Conservation (phyloP, 1,139 yeast species). For the Hanseniaspora uvarum region DNA sequence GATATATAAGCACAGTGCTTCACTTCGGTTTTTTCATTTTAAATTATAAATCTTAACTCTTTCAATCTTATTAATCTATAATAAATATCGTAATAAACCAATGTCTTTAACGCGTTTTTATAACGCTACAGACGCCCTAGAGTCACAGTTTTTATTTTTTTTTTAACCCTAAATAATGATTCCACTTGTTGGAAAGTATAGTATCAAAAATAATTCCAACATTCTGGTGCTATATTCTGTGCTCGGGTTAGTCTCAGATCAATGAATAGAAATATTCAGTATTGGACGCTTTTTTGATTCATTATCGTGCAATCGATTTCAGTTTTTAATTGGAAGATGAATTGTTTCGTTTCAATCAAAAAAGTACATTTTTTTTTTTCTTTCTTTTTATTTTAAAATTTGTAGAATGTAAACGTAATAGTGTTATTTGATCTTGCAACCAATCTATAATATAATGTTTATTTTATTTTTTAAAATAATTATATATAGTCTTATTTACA, state of each 20-base stretch:
- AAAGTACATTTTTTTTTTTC: conserved; percentile 17
- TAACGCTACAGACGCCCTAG: conserved; percentile 65
- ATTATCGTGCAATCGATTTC: conserved; percentile 12
- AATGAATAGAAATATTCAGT: conserved; percentile 19
- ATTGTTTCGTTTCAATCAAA: conserved; percentile 18
- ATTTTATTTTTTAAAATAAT: too few species aligned
- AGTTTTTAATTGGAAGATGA: conserved; percentile 10
- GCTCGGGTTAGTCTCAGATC: conserved; percentile 89
- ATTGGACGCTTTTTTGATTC: conserved; percentile 29
- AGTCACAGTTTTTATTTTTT: conserved; percentile 56
- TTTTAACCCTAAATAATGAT: conserved; percentile 32
- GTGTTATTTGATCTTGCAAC: too few species aligned
- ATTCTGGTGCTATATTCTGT: conserved; percentile 41
- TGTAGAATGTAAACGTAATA: neutral
- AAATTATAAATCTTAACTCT: too few species aligned
- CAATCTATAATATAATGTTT: too few species aligned
- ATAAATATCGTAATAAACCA: conserved; percentile 33
- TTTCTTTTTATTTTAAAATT: neutral
- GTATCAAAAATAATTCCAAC: conserved; percentile 19
- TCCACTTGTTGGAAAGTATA: conserved; percentile 26
- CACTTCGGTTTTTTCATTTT: neutral
- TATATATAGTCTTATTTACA: too few species aligned
- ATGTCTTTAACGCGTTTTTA: conserved; percentile 46
- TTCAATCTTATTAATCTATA: too few species aligned
- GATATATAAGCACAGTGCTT: neutral